Evolutionary conservation across 345 rosid species (phyloP), one percentile per base, ranked within the genome.

Genomic region (Viola odorata): DNA sequence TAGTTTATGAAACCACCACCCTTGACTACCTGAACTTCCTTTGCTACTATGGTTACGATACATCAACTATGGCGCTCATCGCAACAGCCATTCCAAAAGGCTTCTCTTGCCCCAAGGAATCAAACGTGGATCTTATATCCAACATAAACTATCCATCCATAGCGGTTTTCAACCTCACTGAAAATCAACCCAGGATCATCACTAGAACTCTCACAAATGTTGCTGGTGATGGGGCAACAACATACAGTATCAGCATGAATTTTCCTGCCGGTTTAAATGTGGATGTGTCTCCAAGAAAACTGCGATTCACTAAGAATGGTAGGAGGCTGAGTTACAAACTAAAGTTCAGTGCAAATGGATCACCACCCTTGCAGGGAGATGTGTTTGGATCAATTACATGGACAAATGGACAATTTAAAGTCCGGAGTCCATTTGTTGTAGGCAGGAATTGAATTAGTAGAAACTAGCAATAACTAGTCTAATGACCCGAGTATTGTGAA

Each of bases 141-240:
- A 78, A 79, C 41, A 79, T 87, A 73, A 89, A 84, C 77, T 87
- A 87, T 62, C 96, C 96, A 7, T 89, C 94, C 5, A 85, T 92
- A n/a, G 74, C 80, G 2, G 69, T 87, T 55, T 77, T 81, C 32
- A 74, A 69, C 41, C 70, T 87, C 64, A 45, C 61, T 7, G 76
- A 61, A 17, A 81, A 71, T 40, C 63, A 57, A 53, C 72, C 66
- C 66, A 78, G 60, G 77, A 80, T 44, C 23, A 47, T 87, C 36
- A 61, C 32, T 23, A 82, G 94, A 69, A 84, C 86, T 7, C 76
- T 82, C 37, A 87, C 91, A 9, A 87, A 84, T 38, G 91, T 82
- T 4, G 91, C 72, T 13, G 86, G 83, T 69, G 84, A 75, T 38
- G 82, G 75, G 12, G 63, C 60, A n/a, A 55, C 75, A 39, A 69